Conservation (phyloP, 164 flowering plant genomes). For the Vitis riparia region DNA sequence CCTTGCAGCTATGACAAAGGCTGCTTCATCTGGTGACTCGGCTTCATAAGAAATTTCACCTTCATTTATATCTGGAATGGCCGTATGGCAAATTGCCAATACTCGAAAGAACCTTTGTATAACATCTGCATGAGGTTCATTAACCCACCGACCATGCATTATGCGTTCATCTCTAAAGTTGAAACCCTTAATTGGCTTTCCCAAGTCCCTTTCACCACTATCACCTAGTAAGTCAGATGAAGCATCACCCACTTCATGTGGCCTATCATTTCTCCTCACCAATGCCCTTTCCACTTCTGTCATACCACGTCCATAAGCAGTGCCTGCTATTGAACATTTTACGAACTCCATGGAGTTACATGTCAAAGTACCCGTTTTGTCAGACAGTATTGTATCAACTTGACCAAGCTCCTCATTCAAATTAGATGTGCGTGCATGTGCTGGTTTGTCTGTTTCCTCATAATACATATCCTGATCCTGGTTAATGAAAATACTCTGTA, state of each 20-base stretch:
- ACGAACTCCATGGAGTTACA: constrained; percentile 95
- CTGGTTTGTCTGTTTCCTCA: constrained; percentile 73
- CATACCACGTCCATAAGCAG: constrained; percentile 70
- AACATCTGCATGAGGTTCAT: constrained; percentile 51
- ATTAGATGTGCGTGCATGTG: constrained; percentile 83
- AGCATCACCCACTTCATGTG: constrained; percentile 19
- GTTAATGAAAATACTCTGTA: constrained; percentile 80
- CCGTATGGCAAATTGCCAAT: constrained; percentile 86
- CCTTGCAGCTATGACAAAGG: constrained; percentile 80
- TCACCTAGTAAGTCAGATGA: constrained; percentile 19
- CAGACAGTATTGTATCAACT: constrained; percentile 77
- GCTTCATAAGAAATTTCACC: constrained; percentile 76
- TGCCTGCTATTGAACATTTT: constrained; percentile 81
- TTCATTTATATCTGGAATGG: constrained; percentile 56
- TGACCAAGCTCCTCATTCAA: constrained; percentile 94
- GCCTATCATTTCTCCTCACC: constrained; percentile 34
- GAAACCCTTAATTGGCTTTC: constrained; percentile 62
- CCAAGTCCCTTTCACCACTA: constrained; percentile 13
- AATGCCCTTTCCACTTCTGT: constrained; percentile 80
- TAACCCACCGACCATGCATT: constrained; percentile 75
- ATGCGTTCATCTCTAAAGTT: constrained; percentile 80
- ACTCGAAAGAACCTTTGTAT: constrained; percentile 72
- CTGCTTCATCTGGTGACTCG: constrained; percentile 95
- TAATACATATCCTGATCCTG: constrained; percentile 76
- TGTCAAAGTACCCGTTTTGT: constrained; percentile 89